phyloP scores from a whole-genome alignment of 805 yeast genomes.

The Sungouiella thailandica region DNA sequence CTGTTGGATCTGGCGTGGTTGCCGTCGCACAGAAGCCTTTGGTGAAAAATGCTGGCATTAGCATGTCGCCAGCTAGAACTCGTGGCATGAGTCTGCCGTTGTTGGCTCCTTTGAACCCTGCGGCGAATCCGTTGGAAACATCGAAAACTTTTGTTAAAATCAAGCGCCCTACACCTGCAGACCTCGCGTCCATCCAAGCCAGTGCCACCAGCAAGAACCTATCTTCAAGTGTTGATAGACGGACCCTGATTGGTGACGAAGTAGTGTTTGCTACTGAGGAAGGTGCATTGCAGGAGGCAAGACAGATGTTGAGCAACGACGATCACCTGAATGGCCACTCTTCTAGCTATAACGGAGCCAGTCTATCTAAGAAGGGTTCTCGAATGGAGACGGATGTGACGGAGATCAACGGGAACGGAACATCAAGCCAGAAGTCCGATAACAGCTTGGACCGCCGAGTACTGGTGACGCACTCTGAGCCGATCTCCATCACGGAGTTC shows the following conservation, averaged over 20 bases:
- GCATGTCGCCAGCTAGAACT: conserved; percentile 11
- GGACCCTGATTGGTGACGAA: conserved; percentile 17
- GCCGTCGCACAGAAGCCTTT: conserved; percentile 3
- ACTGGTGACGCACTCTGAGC: conserved; percentile 1
- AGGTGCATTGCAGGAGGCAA: conserved; percentile 31
- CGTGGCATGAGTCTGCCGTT: conserved; percentile 10
- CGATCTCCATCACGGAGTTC: conserved; percentile 16
- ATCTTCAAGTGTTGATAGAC: neutral
- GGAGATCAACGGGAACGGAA: conserved; percentile 2
- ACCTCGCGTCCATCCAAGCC: neutral
- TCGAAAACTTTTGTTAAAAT: conserved; percentile 63
- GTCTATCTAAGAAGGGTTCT: neutral
- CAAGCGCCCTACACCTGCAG: conserved; percentile 44
- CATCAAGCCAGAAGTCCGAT: neutral
- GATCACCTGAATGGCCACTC: neutral
- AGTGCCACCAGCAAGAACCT: neutral
- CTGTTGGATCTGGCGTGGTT: neutral
- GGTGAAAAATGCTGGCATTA: conserved; percentile 2
- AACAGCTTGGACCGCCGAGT: neutral
- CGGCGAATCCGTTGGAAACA: conserved; percentile 65
- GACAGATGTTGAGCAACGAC: conserved; percentile 2
- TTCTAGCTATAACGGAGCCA: neutral
- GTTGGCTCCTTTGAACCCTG: conserved; percentile 42
- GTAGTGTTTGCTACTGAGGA: conserved; percentile 44
- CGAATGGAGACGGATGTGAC: conserved; percentile 5